phyloP scores from a whole-genome alignment of 2,329 filamentous ascomycete genomes.

The Venturia effusa region DNA sequence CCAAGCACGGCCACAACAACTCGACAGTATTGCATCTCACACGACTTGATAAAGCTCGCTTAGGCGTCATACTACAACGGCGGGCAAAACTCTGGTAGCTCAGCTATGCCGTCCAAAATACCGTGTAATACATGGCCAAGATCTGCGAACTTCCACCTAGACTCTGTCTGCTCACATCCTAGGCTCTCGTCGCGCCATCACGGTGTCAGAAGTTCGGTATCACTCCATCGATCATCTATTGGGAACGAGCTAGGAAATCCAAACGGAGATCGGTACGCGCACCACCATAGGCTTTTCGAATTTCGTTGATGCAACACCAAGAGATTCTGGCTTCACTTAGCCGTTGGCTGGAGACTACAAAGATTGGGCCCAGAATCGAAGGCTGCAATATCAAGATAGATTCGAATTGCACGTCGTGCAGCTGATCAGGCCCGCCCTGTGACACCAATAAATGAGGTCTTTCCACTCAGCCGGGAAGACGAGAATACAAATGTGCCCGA shows the following conservation, averaged over 20 bases:
- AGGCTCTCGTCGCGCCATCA: background rate
- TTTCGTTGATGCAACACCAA: background rate
- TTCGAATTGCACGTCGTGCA: background rate
- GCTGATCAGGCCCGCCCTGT: background rate
- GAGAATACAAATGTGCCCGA: background rate
- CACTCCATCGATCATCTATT: background rate
- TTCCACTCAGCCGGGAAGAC: background rate
- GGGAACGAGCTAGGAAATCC: background rate
- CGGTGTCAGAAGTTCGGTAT: background rate
- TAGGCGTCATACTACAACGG: background rate
- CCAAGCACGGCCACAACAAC: background rate
- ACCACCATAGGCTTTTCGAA: background rate
- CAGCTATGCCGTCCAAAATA: background rate
- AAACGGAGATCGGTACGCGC: background rate
- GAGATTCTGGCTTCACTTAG: background rate
- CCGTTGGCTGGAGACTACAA: background rate
- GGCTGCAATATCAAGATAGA: background rate
- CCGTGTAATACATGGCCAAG: background rate
- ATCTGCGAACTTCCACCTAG: background rate
- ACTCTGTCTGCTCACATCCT: background rate
- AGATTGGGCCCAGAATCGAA: background rate
- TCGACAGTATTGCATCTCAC: background rate
- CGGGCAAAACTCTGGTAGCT: background rate
- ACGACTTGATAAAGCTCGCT: background rate
- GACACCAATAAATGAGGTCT: background rate